Evolutionary conservation across 2,329 filamentous ascomycete genomes (phyloP), one percentile per base, ranked within the genome.

Genomic region (Cytospora piceicola): DNA sequence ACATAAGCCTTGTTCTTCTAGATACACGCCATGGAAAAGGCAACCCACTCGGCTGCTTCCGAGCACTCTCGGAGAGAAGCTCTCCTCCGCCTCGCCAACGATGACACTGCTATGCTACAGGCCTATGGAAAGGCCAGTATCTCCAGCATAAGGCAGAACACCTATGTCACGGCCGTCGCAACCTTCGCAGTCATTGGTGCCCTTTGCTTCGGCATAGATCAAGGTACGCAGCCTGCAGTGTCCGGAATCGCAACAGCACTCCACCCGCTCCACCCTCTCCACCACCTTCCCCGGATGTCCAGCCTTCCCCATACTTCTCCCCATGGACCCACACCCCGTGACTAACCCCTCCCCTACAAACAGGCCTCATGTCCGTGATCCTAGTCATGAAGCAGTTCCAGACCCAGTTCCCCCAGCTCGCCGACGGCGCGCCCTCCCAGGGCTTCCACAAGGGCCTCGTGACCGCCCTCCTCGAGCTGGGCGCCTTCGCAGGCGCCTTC

Each of bases 401-500:
- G 27, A 22, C 42, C 30, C 53, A 63, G 14, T 63, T 63, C 27
- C 61, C 61, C 36, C 27, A 63, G 17, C 61, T 63, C 29, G 52
- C 61, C 2, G 61, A 63, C 30, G 61, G 53, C 30, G 39, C 53
- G 2, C 11, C 61, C 9, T 63, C 61, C 15, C 61, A 63, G 24
- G 61, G 61, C 2, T 63, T 63, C 61, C 49, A 63, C 52, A 63
- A 63, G 53, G 61, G 61, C 52, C 61, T 63, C 2, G 53, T 77
- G 69, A 77, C 75, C 1, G 72, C 77, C 3, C 80, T 83, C 69
- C 78, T 87, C 34, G 82, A 85, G 71, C 77, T 88, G 3, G 85
- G 85, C 56, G 85, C 84, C 53, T 86, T 84, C 82, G 71, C 85
- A 24, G 85, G 85, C 49, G 80, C 81, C 5, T 73, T 88, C 46